These are phyloP conservation scores for Cudoniella acicularis DNA, from an alignment of 495 filamentous ascomycete species.

Conservation along the genomic window DNA sequence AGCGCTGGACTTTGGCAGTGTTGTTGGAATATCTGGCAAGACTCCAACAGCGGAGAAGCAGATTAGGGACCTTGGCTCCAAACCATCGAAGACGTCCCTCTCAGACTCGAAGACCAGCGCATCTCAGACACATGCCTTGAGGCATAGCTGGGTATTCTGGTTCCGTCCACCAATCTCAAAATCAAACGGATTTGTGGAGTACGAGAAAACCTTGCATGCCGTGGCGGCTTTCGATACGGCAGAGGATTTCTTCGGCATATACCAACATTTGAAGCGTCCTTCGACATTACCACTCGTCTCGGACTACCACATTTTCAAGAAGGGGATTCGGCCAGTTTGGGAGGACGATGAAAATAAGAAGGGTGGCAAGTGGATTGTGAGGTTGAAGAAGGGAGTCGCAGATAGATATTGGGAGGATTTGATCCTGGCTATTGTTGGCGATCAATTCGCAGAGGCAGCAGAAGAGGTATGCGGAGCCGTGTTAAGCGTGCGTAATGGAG, in stretches of 20 bases:
- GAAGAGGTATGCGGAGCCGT: slow-evolving; percentile 96
- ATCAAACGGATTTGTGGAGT: slow-evolving; percentile 83
- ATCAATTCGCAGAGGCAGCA: slow-evolving; percentile 89
- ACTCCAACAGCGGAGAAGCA: slow-evolving; percentile 60
- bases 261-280: slow-evolving; percentile 85
- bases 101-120: slow-evolving; percentile 34
- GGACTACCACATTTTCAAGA: slow-evolving; percentile 97
- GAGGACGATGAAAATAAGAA: slow-evolving; percentile 96
- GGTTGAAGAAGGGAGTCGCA: slow-evolving; percentile 92
- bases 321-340: slow-evolving; percentile 95
- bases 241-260: slow-evolving; percentile 92
- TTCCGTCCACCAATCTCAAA: slow-evolving; percentile 92
- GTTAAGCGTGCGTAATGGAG: slow-evolving; percentile 87
- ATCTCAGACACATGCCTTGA: slow-evolving; percentile 58
- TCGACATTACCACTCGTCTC: slow-evolving; percentile 86
- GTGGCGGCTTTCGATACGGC: slow-evolving; percentile 77
- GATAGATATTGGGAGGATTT: slow-evolving; percentile 99
- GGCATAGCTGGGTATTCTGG: slow-evolving; percentile 93
- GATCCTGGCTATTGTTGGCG: slow-evolving; percentile 83
- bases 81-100: slow-evolving; percentile 36
- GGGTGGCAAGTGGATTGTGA: slow-evolving; percentile 95
- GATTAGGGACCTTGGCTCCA: slow-evolving; percentile 44
- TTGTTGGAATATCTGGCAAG: slow-evolving; percentile 61
- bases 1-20: slow-evolving; percentile 64
- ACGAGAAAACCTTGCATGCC: slow-evolving; percentile 91